phyloP scores from a whole-genome alignment of 148 eudicot genomes.

The Linanthus parryae region DNA sequence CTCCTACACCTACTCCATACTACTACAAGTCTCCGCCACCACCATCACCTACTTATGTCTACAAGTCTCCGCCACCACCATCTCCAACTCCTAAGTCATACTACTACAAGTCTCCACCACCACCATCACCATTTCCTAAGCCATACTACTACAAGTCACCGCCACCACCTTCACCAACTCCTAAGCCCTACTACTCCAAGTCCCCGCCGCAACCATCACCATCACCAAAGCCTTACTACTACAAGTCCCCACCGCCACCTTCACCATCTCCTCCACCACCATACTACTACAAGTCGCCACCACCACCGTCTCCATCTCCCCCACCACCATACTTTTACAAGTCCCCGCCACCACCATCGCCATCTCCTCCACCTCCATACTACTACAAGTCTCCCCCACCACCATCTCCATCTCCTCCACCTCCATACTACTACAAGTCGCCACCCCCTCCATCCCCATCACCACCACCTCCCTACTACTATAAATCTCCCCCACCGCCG shows the following conservation, averaged over 20 bases:
- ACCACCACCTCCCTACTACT: conserved; percentile 16
- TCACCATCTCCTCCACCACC: conserved; percentile 27
- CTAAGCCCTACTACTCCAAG: too few relatives aligned
- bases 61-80: conserved; percentile 33
- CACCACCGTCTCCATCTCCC: conserved; percentile 21
- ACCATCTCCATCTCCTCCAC: conserved; percentile 17
- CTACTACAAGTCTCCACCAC: conserved; percentile 3
- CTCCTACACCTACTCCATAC: conserved; percentile 20
- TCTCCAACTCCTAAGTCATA: conserved; percentile 11
- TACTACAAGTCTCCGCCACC: conserved; percentile 34
- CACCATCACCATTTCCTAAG: conserved; percentile 28
- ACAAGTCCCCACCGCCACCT: conserved; percentile 33
- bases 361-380: conserved; percentile 15
- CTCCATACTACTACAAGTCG: conserved; percentile 14
- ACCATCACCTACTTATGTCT: conserved; percentile 11
- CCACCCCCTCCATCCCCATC: conserved; percentile 24
- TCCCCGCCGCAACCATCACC: conserved; percentile 24
- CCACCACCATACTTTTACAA: conserved; percentile 26
- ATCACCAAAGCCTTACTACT: conserved; percentile 26
- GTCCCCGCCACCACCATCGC: conserved; percentile 21
- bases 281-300: conserved; percentile 25
- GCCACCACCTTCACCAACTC: too few relatives aligned
- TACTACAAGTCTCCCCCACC: conserved; percentile 31
- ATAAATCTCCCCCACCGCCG: conserved; percentile 15
- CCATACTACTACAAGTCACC: too few relatives aligned